Evolutionary conservation across 345 rosid species (phyloP).

Genomic region (Melastoma malabathricum): DNA sequence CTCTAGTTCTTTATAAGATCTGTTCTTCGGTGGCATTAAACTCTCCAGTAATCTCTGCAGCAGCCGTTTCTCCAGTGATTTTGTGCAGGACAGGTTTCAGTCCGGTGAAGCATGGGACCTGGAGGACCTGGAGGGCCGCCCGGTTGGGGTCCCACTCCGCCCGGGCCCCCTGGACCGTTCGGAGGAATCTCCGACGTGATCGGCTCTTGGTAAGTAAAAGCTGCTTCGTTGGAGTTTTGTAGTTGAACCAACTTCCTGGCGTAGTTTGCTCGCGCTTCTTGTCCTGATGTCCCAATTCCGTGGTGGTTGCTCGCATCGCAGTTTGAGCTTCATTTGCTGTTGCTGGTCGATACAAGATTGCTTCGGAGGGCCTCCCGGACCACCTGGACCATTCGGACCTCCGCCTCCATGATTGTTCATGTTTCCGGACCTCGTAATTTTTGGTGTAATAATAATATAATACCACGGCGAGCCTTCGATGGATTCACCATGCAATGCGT

Average conservation of each 20-base stretch:
- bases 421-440: neutral
- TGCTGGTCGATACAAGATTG: constrained; percentile 30
- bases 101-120: neutral
- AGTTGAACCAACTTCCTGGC: too few species aligned
- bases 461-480: too few species aligned
- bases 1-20: too few species aligned
- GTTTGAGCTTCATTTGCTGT: constrained; percentile 23
- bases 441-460: too few species aligned
- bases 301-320: constrained; percentile 4
- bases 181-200: constrained; percentile 5
- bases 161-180: neutral
- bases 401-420: neutral
- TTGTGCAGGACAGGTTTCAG: too few species aligned
- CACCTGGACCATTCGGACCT: neutral
- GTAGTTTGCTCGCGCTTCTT: too few species aligned
- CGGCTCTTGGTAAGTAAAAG: constrained; percentile 3
- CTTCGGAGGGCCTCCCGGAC: constrained; percentile 15
- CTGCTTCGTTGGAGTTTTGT: too few species aligned
- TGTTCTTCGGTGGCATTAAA: neutral
- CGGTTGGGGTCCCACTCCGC: neutral
- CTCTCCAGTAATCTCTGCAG: too few species aligned
- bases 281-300: neutral
- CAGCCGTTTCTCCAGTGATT: too few species aligned
- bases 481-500: too few species aligned
- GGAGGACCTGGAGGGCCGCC: constrained; percentile 8